Evolutionary conservation across 176 grass and related monocot genomes (phyloP).

Genomic region (Musa schizocarpa): DNA sequence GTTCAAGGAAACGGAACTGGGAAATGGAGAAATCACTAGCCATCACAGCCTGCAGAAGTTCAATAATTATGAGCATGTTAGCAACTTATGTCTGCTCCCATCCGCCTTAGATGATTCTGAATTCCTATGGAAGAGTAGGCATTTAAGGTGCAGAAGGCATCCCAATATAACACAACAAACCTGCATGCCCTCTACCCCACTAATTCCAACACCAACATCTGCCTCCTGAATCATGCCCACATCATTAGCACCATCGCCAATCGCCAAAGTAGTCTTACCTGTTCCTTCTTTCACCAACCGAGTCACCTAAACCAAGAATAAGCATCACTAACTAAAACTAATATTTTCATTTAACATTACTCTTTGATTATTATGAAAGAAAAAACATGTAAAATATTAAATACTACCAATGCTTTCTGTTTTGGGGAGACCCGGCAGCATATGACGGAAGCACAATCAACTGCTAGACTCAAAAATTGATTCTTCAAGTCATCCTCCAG

Average conservation of each 20-base stretch:
- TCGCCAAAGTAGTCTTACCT: slow-evolving; percentile 87
- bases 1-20: slow-evolving; percentile 92
- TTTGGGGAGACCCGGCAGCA: slow-evolving; percentile 94
- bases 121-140: not conserved
- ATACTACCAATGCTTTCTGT: slow-evolving; percentile 87
- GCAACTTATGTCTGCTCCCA: not conserved
- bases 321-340: not conserved
- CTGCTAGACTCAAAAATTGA: slow-evolving; percentile 81
- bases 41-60: slow-evolving; percentile 79
- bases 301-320: slow-evolving; percentile 58
- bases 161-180: slow-evolving; percentile 9
- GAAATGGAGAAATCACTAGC: slow-evolving; percentile 98
- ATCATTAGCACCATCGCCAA: slow-evolving; percentile 99
- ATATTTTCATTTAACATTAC: not conserved
- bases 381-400: slow-evolving; percentile 5
- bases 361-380: not conserved
- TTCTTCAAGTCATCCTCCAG: slow-evolving; percentile 81
- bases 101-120: not conserved
- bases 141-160: slow-evolving; percentile 4
- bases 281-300: slow-evolving; percentile 91
- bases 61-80: not conserved
- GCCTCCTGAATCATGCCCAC: slow-evolving; percentile 99
- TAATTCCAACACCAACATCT: slow-evolving; percentile 96
- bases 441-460: slow-evolving; percentile 88
- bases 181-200: slow-evolving; percentile 99